Evolutionary conservation across 495 filamentous ascomycete species (phyloP), one percentile per base, ranked within the genome.

Genomic region (Xylaria curta): DNA sequence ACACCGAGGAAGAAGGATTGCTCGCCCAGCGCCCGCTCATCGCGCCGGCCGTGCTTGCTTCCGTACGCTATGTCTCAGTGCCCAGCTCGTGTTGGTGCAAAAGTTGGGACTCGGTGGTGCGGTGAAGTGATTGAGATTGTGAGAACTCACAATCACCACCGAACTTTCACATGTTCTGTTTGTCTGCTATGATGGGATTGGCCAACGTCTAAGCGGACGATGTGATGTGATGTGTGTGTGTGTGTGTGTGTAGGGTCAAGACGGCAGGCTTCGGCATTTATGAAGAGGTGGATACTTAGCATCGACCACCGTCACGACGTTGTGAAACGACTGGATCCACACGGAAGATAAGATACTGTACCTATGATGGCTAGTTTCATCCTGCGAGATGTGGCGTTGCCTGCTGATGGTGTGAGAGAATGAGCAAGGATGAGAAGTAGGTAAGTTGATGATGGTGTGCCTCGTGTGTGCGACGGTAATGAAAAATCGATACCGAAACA

Each of bases 261-360:
- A 42, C 59, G 68, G 68, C 68, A 70, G 68, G 68, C 68, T 61
- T 70, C 68, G 68, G 68, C 68, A 70, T 70, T 64, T 12, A 42
- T 46, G 47, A 38, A 36, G 59, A 49, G 54, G 66, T 68, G 66
- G 66, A 47, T 59, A n/a, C n/a, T n/a, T n/a, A 58, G n/a, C 53
- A 68, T 42, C 40, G 44, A 38, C 33, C 49, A 67, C 49, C 19
- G n/a, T 36, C 36, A 67, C 44, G 49, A 56, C 36, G 49, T 56
- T 56, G 47, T 67, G 65, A 51, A 54, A 67, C 65, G 36, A 38
- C 8, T 17, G 17, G 40, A 7, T 36, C 19, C 46, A 17, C 17
- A 38, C 9, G 5, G 28, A 40, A n/a, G 58, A 26, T 56, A 31
- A 31, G 33, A 60, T 38, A 60, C n/a, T n/a, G n/a, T n/a, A n/a